Percentiles rank a stretch among this genome's conserved stretches.
These are phyloP conservation scores for Eucalyptus coolabah DNA, from an alignment of 345 rosid genomes.

Conservation along the genomic window DNA sequence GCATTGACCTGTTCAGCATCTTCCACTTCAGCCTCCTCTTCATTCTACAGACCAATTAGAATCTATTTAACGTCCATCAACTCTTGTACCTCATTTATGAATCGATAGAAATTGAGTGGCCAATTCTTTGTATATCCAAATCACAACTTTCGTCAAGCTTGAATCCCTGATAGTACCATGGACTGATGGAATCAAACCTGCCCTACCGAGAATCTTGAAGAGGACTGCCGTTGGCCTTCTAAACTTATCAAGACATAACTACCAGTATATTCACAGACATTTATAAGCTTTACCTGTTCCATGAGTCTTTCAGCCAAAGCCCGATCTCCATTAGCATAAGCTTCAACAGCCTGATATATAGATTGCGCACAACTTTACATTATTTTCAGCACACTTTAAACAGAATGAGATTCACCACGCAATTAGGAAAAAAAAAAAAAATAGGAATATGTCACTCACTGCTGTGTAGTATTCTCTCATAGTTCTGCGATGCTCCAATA, in stretches of 20 bases:
- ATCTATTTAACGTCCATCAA: not conserved
- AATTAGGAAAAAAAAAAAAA: not conserved
- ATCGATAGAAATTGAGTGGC: not conserved
- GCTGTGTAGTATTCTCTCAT: conserved; percentile 49
- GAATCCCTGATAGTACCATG: not conserved
- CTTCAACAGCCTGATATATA: conserved; percentile 35
- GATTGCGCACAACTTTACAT: not conserved
- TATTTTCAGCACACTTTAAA: not conserved
- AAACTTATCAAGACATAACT: not conserved
- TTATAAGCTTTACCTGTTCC: not conserved
- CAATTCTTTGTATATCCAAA: not conserved
- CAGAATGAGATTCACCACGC: not conserved
- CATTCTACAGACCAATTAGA: not conserved
- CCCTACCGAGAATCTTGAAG: not conserved
- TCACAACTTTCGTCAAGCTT: not conserved
- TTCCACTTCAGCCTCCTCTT: not conserved
- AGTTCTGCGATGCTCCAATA: conserved; percentile 27
- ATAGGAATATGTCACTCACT: conserved; percentile 12
- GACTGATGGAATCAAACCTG: not conserved
- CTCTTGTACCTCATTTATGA: not conserved
- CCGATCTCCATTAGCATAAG: conserved; percentile 23
- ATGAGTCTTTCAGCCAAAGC: not conserved
- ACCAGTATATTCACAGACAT: not conserved
- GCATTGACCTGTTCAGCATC: not conserved
- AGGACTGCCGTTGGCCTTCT: not conserved